Conservation (phyloP, 2,329 filamentous ascomycete genomes). For the Aspergillus ochraceoroseus region DNA sequence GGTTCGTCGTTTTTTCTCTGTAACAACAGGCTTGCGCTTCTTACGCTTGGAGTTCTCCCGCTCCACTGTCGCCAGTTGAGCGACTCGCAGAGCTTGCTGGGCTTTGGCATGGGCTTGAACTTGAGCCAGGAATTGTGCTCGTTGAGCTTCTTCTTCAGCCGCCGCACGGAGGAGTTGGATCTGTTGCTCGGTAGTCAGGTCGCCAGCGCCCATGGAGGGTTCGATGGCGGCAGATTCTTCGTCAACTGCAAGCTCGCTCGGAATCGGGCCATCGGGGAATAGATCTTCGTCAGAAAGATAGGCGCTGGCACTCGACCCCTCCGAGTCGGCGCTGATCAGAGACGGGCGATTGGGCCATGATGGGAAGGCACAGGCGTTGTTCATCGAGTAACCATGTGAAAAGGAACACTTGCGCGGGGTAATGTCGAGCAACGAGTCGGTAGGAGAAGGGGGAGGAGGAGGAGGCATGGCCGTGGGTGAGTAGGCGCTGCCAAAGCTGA, state of each 20-base stretch:
- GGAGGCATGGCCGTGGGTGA: slow-evolving; percentile 31
- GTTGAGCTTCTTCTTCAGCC: slow-evolving; percentile 36
- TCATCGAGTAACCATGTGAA: slow-evolving; percentile 37
- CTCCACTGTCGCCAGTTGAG: slow-evolving; percentile 29
- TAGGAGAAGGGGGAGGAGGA: slow-evolving; percentile 39
- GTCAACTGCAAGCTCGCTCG: slow-evolving; percentile 25
- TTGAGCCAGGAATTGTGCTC: slow-evolving; percentile 38
- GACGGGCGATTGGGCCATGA: slow-evolving; percentile 44
- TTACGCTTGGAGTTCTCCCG: slow-evolving; percentile 28
- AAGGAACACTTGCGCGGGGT: slow-evolving; percentile 42
- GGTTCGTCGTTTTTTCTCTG: slow-evolving; percentile 27
- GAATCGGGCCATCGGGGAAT: slow-evolving; percentile 31
- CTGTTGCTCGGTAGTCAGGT: slow-evolving; percentile 40
- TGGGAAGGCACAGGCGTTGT: slow-evolving; percentile 42
- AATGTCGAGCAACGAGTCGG: slow-evolving; percentile 39
- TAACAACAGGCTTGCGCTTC: slow-evolving; percentile 29
- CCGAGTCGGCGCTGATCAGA: slow-evolving; percentile 32
- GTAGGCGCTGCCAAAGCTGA: slow-evolving; percentile 27
- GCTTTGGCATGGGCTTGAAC: slow-evolving; percentile 41
- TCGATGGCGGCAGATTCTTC: slow-evolving; percentile 28
- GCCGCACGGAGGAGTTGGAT: slow-evolving; percentile 35
- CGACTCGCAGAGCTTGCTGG: slow-evolving; percentile 36
- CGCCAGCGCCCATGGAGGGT: slow-evolving; percentile 22
- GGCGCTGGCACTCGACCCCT: slow-evolving; percentile 33
- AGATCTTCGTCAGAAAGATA: slow-evolving; percentile 44